A percentile compares a stretch with the other conserved stretches of the same genome.
Conservation (phyloP, 345 rosid genomes). For the Atalantia buxifolia region DNA sequence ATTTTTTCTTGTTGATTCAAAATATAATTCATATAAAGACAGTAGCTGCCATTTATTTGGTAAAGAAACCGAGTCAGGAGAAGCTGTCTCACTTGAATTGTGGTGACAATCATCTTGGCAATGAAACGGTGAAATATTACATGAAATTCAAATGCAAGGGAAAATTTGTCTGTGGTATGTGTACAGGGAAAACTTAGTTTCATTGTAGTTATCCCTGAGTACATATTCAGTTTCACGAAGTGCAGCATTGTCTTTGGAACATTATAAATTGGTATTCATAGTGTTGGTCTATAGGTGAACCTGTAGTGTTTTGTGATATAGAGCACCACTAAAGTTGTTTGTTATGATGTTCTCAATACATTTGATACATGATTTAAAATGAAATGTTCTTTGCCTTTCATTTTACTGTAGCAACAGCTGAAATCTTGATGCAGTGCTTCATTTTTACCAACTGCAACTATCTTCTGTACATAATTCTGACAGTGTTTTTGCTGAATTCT, state of each 20-base stretch:
- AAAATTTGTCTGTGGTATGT: neutral
- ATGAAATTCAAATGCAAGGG: neutral
- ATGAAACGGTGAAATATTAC: neutral
- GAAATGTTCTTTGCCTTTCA: neutral
- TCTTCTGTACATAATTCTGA: conserved; percentile 3
- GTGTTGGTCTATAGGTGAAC: neutral
- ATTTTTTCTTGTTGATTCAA: neutral
- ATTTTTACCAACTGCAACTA: neutral
- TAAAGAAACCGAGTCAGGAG: neutral
- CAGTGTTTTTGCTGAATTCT: conserved; percentile 16
- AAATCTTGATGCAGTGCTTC: conserved; percentile 3
- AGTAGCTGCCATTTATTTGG: neutral
- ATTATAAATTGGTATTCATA: neutral
- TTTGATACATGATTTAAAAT: neutral
- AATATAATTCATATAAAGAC: neutral
- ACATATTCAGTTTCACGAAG: neutral
- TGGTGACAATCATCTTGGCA: neutral
- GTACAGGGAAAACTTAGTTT: neutral
- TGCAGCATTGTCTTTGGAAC: neutral
- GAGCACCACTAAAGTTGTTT: neutral
- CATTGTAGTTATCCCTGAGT: neutral
- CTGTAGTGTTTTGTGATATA: neutral
- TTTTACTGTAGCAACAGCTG: neutral
- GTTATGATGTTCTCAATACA: neutral
- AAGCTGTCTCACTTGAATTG: neutral